A percentile compares a stretch with the other conserved stretches of the same genome.
These are phyloP conservation scores for Zoysia japonica DNA, from an alignment of 176 grass and related monocot genomes.

Conservation along the genomic window DNA sequence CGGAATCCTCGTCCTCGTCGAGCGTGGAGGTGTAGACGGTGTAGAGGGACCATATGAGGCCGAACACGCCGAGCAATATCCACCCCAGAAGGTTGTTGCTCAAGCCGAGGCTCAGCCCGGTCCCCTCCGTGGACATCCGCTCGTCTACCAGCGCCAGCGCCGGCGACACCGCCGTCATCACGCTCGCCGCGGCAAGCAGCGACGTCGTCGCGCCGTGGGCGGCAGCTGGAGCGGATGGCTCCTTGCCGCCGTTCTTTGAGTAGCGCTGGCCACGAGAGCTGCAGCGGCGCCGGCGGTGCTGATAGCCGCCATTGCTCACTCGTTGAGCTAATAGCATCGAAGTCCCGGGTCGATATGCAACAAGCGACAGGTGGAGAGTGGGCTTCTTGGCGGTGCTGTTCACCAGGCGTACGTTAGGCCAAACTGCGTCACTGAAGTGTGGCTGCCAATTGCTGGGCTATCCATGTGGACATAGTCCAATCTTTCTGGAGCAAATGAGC, in stretches of 20 bases:
- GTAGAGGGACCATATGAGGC: conserved; percentile 93
- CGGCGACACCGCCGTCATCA: conserved; percentile 37
- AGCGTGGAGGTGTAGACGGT: conserved; percentile 89
- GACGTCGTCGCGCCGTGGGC: conserved; percentile 3
- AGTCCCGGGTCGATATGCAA: conserved; percentile 6
- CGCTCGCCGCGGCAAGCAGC: conserved; percentile 44
- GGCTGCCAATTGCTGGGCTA: conserved; percentile 25
- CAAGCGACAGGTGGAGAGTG: conserved; percentile 13
- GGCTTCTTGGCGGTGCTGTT: conserved; percentile 13
- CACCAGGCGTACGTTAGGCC: conserved; percentile 29
- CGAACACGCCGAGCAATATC: conserved; percentile 85
- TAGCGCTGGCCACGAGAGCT: conserved; percentile 18
- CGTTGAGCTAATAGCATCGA: neutral
- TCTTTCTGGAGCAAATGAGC: conserved; percentile 33
- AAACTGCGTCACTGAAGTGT: conserved; percentile 42
- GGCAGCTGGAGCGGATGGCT: neutral
- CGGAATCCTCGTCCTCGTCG: conserved; percentile 93
- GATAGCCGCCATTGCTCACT: conserved; percentile 55
- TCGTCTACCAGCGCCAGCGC: conserved; percentile 94
- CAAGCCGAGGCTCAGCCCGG: conserved; percentile 79
- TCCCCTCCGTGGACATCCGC: conserved; percentile 89
- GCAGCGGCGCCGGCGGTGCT: conserved; percentile 33
- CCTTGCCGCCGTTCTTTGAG: conserved; percentile 32
- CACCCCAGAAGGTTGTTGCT: conserved; percentile 95
- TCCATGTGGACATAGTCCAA: conserved; percentile 30